Evolutionary conservation across 257 asterid genomes (phyloP).

Genomic region (Solanum sparsipilum): DNA sequence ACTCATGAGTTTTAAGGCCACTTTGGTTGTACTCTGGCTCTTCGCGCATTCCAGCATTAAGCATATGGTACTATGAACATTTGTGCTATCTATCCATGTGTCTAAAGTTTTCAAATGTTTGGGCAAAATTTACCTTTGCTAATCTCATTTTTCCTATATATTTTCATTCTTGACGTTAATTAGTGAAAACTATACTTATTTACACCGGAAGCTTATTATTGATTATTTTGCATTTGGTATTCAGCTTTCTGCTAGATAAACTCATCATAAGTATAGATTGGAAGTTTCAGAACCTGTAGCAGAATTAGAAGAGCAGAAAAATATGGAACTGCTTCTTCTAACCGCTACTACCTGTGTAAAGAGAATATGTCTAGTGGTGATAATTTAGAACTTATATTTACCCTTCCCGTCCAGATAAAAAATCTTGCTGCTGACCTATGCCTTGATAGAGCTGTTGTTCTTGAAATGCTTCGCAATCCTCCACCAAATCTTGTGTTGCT

Average conservation of each 20-base stretch:
- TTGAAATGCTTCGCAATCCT: constrained; percentile 78
- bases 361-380: neutral
- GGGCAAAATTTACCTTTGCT: neutral
- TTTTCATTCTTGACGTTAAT: neutral
- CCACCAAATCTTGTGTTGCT: constrained; percentile 70
- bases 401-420: constrained; percentile 60
- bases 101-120: neutral
- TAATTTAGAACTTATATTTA: neutral
- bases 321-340: neutral
- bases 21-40: neutral
- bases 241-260: neutral
- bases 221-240: neutral
- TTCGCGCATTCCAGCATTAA: neutral
- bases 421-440: constrained; percentile 82
- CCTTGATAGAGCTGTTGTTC: constrained; percentile 76
- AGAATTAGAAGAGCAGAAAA: neutral
- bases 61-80: neutral
- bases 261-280: neutral
- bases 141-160: neutral
- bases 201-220: neutral
- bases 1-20: neutral
- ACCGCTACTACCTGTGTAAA: neutral
- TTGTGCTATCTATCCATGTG: neutral
- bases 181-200: neutral
- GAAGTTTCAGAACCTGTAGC: neutral